Evolutionary conservation across 441 rosid species (phyloP), one percentile per base, ranked within the genome.

Genomic region (Eugenia klotzschiana): DNA sequence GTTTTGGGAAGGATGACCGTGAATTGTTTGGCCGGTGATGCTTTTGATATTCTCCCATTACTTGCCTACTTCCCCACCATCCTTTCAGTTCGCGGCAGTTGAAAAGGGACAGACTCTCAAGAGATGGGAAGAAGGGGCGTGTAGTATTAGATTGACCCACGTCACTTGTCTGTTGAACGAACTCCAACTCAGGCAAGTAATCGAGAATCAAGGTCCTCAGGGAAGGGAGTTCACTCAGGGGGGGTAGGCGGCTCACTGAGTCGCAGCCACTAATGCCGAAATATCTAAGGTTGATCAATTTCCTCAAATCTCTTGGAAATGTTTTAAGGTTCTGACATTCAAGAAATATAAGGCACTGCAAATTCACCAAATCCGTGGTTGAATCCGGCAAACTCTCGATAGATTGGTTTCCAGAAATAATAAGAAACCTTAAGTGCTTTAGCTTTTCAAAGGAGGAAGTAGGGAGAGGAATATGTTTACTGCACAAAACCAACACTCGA

Each of bases 61-160:
- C 23, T 60, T 3, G 22, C 22, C 1, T 58, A 7, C 23, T 7
- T 60, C 12, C 73, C 0, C 0, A 8, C 43, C 43, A 60, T 8
- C 43, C 23, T 2, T 16, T 29, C 12, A 60, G 0, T 0, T 29
- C 0, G 4, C 0, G 1, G 41, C 23, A 60, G 0, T 0, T 0
- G 5, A 0, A 0, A 8, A 60, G 12, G 0, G 0, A 0, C 1
- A 60, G 0, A 2, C 13, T 29, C 0, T 60, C 73, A 60, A 60
- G 73, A 29, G 41, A 60, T 29, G 6, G 73, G 5, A 60, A 60
- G 73, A 29, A 29, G 43, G 43, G 13, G 13, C 3, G n/a, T 29
- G 74, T 2, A 0, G n/a, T 29, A 8, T 16, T 8, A 16, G 41
- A 60, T 60, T 2, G 74, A 13, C 4, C 0, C 0, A 0, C 13